Percentiles rank a stretch among this genome's conserved stretches.
Conservation (phyloP, 2,329 filamentous ascomycete species). For the Chaetomiaceae sp. region DNA sequence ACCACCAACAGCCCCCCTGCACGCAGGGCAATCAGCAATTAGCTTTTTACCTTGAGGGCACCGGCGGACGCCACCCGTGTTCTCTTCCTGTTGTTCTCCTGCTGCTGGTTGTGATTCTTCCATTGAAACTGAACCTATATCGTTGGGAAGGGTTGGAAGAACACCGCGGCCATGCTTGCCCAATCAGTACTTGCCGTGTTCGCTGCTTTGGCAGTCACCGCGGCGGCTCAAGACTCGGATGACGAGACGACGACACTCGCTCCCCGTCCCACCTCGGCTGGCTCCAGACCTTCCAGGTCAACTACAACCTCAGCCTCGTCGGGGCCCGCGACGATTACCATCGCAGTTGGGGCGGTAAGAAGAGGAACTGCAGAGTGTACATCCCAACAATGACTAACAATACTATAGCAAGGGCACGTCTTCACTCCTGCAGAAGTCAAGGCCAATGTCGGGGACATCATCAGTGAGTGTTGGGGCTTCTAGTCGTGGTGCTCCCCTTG, state of each 20-base stretch:
- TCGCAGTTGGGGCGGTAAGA: conserved; percentile 25
- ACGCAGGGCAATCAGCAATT: conserved; percentile 1
- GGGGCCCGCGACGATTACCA: conserved; percentile 12
- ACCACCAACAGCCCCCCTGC: conserved; percentile 8
- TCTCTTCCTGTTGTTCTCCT: conserved; percentile 6
- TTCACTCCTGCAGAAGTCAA: conserved; percentile 35
- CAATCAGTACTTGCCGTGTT: conserved; percentile 8
- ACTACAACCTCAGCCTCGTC: conserved; percentile 5
- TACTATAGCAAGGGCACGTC: conserved; percentile 29
- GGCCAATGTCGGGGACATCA: conserved; percentile 44
- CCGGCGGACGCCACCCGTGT: conserved; percentile 2
- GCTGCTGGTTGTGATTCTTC: conserved; percentile 3
- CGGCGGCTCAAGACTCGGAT: neutral
- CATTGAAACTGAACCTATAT: neutral
- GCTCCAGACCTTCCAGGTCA: neutral
- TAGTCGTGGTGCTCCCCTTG: neutral
- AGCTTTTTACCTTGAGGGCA: conserved; percentile 10
- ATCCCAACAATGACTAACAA: conserved; percentile 2
- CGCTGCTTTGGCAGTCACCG: conserved; percentile 6
- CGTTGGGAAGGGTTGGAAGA: neutral
- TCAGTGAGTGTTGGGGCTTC: conserved; percentile 39
- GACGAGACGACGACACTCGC: neutral
- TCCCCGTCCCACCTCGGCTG: too few relatives aligned
- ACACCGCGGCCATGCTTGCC: conserved; percentile 13
- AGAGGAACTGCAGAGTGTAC: neutral